These are phyloP conservation scores for Globisporangium okanoganense DNA, from an alignment of 352 stramenopile genomes.

Conservation along the genomic window DNA sequence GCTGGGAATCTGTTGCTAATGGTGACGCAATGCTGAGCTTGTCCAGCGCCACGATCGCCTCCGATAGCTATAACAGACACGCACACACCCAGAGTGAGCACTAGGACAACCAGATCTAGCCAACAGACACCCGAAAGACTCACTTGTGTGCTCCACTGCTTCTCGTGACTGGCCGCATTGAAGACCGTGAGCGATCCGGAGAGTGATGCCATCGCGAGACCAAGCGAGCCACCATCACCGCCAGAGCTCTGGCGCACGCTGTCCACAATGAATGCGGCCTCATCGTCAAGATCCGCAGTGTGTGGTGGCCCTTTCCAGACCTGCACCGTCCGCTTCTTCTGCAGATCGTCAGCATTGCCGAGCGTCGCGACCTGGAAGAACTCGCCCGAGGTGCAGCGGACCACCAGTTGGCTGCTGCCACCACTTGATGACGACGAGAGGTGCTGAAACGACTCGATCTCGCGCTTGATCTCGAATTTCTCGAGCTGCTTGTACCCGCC, in stretches of 20 bases:
- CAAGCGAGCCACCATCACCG: slow-evolving; percentile 15
- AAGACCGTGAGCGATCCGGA: slow-evolving; percentile 36
- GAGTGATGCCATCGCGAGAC: slow-evolving; percentile 32
- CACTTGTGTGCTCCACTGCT: slow-evolving; percentile 49
- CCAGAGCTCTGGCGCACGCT: slow-evolving; percentile 20
- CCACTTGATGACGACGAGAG: slow-evolving; percentile 10
- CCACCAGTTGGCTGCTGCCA: slow-evolving; percentile 24
- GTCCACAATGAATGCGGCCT: slow-evolving; percentile 46
- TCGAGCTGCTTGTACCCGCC: slow-evolving; percentile 46
- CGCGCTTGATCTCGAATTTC: slow-evolving; percentile 46
- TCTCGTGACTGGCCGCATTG: slow-evolving; percentile 24
- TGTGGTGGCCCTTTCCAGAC: slow-evolving; percentile 31
- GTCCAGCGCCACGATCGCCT: slow-evolving; percentile 48
- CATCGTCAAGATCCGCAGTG: slow-evolving; percentile 9
- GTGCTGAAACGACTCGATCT: slow-evolving; percentile 55
- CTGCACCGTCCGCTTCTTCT: slow-evolving; percentile 22
- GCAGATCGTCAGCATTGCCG: slow-evolving; percentile 1
- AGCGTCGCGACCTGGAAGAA: slow-evolving; percentile 34
- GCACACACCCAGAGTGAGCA: slow-evolving; percentile 1
- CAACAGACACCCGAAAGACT: background rate
- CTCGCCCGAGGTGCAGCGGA: slow-evolving; percentile 50
- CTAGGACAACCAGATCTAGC: background rate
- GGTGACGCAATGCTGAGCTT: slow-evolving; percentile 20
- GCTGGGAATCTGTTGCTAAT: background rate
- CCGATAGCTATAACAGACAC: slow-evolving; percentile 29